phyloP scores from a whole-genome alignment of 2,329 filamentous ascomycete genomes.

The Aureobasidium sp. region DNA sequence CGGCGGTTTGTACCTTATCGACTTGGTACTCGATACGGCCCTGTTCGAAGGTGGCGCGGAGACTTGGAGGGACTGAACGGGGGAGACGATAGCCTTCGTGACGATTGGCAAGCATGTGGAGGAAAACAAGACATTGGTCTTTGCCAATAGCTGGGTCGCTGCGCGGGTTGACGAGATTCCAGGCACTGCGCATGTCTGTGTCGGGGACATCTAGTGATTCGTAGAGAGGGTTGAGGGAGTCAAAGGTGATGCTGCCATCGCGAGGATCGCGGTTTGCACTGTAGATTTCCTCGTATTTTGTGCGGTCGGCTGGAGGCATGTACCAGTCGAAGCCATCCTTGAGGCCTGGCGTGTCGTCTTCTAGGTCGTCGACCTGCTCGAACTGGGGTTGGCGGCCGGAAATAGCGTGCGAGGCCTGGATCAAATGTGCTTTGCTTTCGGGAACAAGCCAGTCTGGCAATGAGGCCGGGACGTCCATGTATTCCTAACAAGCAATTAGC shows the following conservation, averaged over 20 bases:
- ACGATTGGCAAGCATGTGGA: constrained; percentile 92
- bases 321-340: constrained; percentile 99
- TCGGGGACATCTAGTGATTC: constrained; percentile 65
- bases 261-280: constrained; percentile 80
- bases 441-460: constrained; percentile 96
- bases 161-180: constrained; percentile 95
- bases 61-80: constrained; percentile 79
- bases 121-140: constrained; percentile 86
- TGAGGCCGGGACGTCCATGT: constrained; percentile 72
- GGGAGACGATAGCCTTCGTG: constrained; percentile 95
- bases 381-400: constrained; percentile 73
- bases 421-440: constrained; percentile 85
- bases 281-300: constrained; percentile 97
- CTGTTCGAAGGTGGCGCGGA: constrained; percentile 85
- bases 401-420: constrained; percentile 73
- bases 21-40: constrained; percentile 96
- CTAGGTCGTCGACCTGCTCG: constrained; percentile 69
- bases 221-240: constrained; percentile 74
- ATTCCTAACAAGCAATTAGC: constrained; percentile 55
- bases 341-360: constrained; percentile 69
- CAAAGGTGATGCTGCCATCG: constrained; percentile 62
- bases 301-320: constrained; percentile 84
- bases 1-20: constrained; percentile 55
- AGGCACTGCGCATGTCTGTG: constrained; percentile 78
- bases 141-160: constrained; percentile 78